Base-by-base conservation (phyloP, 2,329 filamentous ascomycete species). In the Hypoxylon sp. region DNA sequence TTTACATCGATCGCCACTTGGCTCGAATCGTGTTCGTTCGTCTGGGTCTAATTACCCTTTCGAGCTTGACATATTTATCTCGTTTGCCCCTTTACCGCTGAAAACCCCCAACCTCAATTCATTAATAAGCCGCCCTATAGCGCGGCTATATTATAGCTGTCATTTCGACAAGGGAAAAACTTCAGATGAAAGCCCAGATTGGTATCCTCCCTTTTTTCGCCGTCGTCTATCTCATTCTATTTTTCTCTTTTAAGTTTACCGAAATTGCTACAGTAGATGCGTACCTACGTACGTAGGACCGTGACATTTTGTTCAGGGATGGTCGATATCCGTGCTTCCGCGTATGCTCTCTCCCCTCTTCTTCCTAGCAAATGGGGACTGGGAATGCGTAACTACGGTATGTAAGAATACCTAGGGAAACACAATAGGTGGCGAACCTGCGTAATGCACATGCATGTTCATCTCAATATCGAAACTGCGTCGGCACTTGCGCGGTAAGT, bases 401-500 rank as follows among this genome's bases (percentile, higher is more conserved):
- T 50, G 19, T 47, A 35, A n/a, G 48, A 53, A 61, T 63, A 37
- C n/a, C n/a, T n/a, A n/a, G 35, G 44, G 33, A 37, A 10, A n/a
- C 47, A 35, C 17, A 9, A 39, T 35, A 26, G 29, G 50, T 35
- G 17, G 50, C 47, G 29, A 53, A 53, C 50, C 33, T 53, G 33
- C 50, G 50, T n/a, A 53, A 53, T 19, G 22, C n/a, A 54, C 24
- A 64, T 64, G 54, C 46, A 62, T 57, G 59, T 48, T 39, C 63
- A 67, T 67, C 67, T 63, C 47, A 70, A 70, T 66, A 51, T 70
- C 51, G 26, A 39, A n/a, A n/a, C 33, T 44, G 47, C n/a, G 33
- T 59, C 67, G 60, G 64, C 53, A 70, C 60, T 65, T 62, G 61
- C 9, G 19, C 67, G 67, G 67, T 22, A 67, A 62, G 57, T 67